Evolutionary conservation across 2,329 filamentous ascomycete species (phyloP).

Genomic region (Claviceps sorghi): DNA sequence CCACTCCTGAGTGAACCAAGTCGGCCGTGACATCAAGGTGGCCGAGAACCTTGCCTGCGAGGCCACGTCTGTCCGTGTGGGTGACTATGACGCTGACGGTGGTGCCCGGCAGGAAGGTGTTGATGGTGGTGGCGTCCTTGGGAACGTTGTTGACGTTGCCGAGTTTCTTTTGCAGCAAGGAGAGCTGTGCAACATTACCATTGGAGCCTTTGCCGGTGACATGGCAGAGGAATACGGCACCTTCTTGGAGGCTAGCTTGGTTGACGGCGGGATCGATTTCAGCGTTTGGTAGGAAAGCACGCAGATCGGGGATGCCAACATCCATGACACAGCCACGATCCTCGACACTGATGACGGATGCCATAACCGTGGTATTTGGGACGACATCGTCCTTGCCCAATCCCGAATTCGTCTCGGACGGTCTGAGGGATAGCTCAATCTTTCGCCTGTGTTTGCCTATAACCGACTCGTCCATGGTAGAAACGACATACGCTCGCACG

Average conservation of each 20-base stretch:
- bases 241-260: slow-evolving; percentile 59
- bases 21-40: slow-evolving; percentile 84
- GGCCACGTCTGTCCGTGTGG: slow-evolving; percentile 57
- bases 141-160: slow-evolving; percentile 53
- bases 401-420: slow-evolving; percentile 62
- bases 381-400: slow-evolving; percentile 61
- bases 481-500: slow-evolving; percentile 67
- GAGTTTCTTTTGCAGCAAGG: slow-evolving; percentile 54
- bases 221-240: slow-evolving; percentile 71
- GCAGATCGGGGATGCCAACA: slow-evolving; percentile 57
- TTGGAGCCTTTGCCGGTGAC: slow-evolving; percentile 61
- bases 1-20: slow-evolving; percentile 71
- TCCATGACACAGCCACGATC: slow-evolving; percentile 95
- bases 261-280: slow-evolving; percentile 57
- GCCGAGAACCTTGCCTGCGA: slow-evolving; percentile 83
- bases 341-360: slow-evolving; percentile 79
- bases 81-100: slow-evolving; percentile 72
- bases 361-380: slow-evolving; percentile 66
- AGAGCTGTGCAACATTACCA: slow-evolving; percentile 76
- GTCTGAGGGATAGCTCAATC: slow-evolving; percentile 77
- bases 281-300: slow-evolving; percentile 73
- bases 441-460: slow-evolving; percentile 55
- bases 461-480: slow-evolving; percentile 53
- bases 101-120: slow-evolving; percentile 83
- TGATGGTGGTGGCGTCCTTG: slow-evolving; percentile 68